Evolutionary conservation across 2,329 filamentous ascomycete genomes (phyloP).

Genomic region (Aspergillus brunneoviolaceus): DNA sequence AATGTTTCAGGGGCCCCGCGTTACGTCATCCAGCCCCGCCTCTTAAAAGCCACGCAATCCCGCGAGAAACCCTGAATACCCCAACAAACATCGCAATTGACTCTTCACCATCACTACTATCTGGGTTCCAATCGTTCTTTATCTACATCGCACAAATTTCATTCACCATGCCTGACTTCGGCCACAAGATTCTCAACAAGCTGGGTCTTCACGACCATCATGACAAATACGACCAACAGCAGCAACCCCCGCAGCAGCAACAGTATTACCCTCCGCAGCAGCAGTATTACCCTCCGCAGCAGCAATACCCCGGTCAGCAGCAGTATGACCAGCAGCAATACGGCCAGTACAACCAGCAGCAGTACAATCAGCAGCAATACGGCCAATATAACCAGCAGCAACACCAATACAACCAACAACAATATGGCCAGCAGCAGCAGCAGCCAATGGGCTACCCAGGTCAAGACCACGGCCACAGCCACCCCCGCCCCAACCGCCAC

Average conservation of each 20-base stretch:
- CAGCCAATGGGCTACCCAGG: background rate
- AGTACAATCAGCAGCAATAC: background rate
- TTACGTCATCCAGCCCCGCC: slow-evolving; percentile 3
- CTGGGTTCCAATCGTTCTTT: too few species aligned
- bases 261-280: background rate
- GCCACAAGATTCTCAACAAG: slow-evolving; percentile 34
- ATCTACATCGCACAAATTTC: background rate
- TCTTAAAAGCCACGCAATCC: background rate
- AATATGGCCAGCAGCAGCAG: background rate
- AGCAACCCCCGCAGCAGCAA: background rate
- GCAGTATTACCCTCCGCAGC: too few species aligned
- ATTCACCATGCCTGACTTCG: slow-evolving; percentile 29
- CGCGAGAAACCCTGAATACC: background rate
- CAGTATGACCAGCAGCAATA: too few species aligned
- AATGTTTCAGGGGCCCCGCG: background rate
- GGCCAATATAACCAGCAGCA: background rate
- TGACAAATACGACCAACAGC: slow-evolving; percentile 8
- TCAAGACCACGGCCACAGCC: slow-evolving; percentile 1
- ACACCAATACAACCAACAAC: background rate
- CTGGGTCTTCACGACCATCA: slow-evolving; percentile 25
- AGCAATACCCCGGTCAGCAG: too few species aligned
- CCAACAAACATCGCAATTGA: background rate
- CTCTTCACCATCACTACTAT: background rate
- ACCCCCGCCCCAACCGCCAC: slow-evolving; percentile 19
- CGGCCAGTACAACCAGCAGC: background rate